Conservation (phyloP, 1,284 basidiomycete species). For the Tilletia caries region DNA sequence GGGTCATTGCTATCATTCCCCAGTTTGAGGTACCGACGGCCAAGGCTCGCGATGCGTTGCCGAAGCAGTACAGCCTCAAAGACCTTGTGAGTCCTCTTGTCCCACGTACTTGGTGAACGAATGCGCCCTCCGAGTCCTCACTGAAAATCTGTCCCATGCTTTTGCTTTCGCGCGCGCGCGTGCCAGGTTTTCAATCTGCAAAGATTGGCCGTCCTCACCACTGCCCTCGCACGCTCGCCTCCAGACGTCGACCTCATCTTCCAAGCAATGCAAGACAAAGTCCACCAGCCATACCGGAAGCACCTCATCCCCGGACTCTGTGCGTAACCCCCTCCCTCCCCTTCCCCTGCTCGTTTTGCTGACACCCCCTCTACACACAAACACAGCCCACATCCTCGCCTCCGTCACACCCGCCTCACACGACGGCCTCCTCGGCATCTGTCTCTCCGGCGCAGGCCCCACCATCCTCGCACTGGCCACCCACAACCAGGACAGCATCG, state of each 20-base stretch:
- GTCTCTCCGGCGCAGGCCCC: constrained; percentile 94
- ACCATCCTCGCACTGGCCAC: constrained; percentile 97
- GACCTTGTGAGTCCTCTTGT: constrained; percentile 90
- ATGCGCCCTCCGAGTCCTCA: neutral
- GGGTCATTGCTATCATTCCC: constrained; percentile 91
- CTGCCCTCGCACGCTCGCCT: constrained; percentile 82
- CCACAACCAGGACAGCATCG: constrained; percentile 47
- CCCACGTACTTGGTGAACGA: constrained; percentile 30
- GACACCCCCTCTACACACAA: neutral
- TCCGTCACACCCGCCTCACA: constrained; percentile 81
- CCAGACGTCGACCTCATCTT: constrained; percentile 92
- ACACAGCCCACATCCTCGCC: constrained; percentile 60
- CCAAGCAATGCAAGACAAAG: constrained; percentile 97
- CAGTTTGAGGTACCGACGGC: constrained; percentile 95
- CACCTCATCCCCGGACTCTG: constrained; percentile 76
- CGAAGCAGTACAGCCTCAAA: constrained; percentile 75
- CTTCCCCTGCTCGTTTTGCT: neutral
- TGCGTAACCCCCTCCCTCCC: neutral
- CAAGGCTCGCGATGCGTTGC: constrained; percentile 84
- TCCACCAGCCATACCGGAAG: constrained; percentile 96
- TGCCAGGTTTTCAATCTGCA: constrained; percentile 93
- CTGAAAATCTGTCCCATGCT: neutral
- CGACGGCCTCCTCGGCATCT: constrained; percentile 91
- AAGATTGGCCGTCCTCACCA: constrained; percentile 93
- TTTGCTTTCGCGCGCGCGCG: neutral